Base-by-base conservation (phyloP, 345 rosid genomes). In the Eucalyptus sp. region DNA sequence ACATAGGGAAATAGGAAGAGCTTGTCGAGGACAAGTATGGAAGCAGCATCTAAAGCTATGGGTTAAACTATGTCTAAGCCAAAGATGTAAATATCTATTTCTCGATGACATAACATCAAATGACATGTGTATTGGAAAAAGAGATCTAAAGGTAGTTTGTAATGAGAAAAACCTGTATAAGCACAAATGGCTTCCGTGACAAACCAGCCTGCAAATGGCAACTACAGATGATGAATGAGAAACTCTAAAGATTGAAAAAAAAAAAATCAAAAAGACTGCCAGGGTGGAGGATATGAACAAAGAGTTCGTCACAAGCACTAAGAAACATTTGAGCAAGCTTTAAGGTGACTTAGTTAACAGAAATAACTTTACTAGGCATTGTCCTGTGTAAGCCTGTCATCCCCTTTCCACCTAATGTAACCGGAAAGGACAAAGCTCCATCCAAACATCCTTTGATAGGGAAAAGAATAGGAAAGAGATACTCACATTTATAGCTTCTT, bases 401-500 rank as follows among this genome's bases (percentile, higher is more conserved):
- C 48, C 48, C 83, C 84, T 41, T 76, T 44, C 76, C 84, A n/a
- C 62, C 87, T 18, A 31, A 33, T 66, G 44, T 31, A 87, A 33
- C 31, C 52, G 50, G 25, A 48, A 60, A 87, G 81, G 51, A 52
- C 5, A 87, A 46, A 46, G 31, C 54, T 15, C 13, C 13, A 46
- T 20, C 46, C 43, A 9, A 66, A 20, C 54, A 49, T 48, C 60
- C 49, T n/a, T 51, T 66, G 31, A 87, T 15, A 64, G 31, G 85
- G 31, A 33, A 60, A 52, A 7, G 51, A 52, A 71, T 17, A 44
- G 76, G 17, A 20, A 66, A 83, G 16, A 86, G 84, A 90, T 84
- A 91, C 99, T 94, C 92, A 96, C 99, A 93, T 95, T 92, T 86
- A 98, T 92, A n/a, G 99, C 99, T 92, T 94, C 96, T 86, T 93